Base-by-base conservation (phyloP, 345 rosid species). In the Luvunga scandens region DNA sequence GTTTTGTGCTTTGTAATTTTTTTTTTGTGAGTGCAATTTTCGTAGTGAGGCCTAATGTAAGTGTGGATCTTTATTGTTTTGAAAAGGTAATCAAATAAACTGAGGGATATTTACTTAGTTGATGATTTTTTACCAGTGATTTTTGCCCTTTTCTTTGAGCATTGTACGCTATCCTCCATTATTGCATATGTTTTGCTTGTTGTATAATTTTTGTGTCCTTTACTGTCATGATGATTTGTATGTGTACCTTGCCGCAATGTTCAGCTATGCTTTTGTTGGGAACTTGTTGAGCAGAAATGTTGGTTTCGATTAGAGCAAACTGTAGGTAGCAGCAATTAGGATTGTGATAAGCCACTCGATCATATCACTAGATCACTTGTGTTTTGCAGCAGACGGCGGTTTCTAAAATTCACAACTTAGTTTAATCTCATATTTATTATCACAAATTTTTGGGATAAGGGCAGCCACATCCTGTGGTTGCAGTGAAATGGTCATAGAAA, bases 71-170 rank as follows among this genome's bases (percentile, higher is more conserved):
- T 67, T 13, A 76, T 79, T 83, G 78, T 76, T 83, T 66, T 19
- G 63, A 62, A 73, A 61, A 45, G 66, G 39, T 73, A 24, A 83
- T 60, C 53, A 6, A 83, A 83, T 79, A 72, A 79, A 55, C 69
- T 42, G 3, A 38, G 34, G 13, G 28, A 13, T 28, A 50, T 66
- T 45, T 69, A 24, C 28, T 27, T 6, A 31, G 77, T 19, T 25
- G 19, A 64, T 65, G 27, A 14, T 10, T 76, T n/a, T 4, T 33
- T 9, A 25, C 33, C 33, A 24, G 45, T 16, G n/a, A 69, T 18
- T 50, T 3, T 48, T 18, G 16, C 7, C 59, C 9, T 9, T 6
- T 59, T 9, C 5, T 24, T 24, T 27, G 13, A 12, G 27, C 14
- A 7, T n/a, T 12, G 16, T 27, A 24, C 13, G n/a, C 24, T 0